Percentiles rank a stretch among this genome's conserved stretches.
These are phyloP conservation scores for Neonectria hederae DNA, from an alignment of 2,329 filamentous ascomycete genomes.

Conservation along the genomic window DNA sequence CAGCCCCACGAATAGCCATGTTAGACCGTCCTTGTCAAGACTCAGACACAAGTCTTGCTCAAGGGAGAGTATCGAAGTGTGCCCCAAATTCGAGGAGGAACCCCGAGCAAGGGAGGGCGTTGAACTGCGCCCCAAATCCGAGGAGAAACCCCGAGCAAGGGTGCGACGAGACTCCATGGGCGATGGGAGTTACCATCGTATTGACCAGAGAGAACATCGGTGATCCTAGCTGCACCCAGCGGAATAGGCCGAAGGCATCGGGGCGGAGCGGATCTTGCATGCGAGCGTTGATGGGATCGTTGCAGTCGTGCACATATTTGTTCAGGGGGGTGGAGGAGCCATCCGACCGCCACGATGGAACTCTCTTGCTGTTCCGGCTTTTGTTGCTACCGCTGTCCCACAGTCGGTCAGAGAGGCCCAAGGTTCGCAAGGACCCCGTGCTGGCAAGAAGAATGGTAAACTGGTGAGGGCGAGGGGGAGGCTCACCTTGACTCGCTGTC, in stretches of 20 bases:
- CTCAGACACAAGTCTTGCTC: not conserved
- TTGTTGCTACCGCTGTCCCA: too few species aligned
- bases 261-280: conserved; percentile 2
- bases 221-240: not conserved
- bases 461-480: not conserved
- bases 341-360: not conserved
- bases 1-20: not conserved
- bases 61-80: not conserved
- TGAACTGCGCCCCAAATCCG: not conserved
- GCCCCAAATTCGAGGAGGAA: not conserved
- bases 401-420: not conserved
- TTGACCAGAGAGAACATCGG: not conserved
- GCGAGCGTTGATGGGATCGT: conserved; percentile 3
- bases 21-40: too few species aligned
- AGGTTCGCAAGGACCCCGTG: not conserved
- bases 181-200: not conserved
- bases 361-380: not conserved
- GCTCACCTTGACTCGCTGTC: not conserved
- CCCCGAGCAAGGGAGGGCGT: not conserved
- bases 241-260: not conserved
- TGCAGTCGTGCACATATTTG: conserved; percentile 2
- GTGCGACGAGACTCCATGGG: not conserved
- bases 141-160: not conserved
- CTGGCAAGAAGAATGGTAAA: not conserved
- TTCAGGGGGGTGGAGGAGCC: not conserved